phyloP scores from a whole-genome alignment of 305 asterid genomes.

The Plantago coronopus region DNA sequence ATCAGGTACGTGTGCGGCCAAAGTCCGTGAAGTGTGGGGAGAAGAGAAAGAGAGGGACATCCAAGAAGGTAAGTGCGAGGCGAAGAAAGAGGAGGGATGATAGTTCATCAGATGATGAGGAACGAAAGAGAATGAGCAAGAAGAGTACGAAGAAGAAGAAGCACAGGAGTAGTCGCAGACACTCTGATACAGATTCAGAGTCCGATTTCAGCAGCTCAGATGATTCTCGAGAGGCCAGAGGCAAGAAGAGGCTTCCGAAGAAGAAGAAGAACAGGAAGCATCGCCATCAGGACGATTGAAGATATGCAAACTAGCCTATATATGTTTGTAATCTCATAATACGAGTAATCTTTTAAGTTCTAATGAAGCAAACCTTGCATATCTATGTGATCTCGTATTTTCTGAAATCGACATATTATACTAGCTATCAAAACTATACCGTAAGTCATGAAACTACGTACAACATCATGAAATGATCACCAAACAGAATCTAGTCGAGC shows the following conservation, averaged over 20 bases:
- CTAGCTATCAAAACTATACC: no score
- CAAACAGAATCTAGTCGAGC: no score
- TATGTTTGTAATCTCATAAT: no score
- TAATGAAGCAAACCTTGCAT: no score
- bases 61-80: constrained; percentile 54
- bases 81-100: constrained; percentile 56
- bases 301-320: no score
- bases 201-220: constrained; percentile 54
- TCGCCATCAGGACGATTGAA: constrained; percentile 39
- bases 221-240: constrained; percentile 64
- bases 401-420: no score
- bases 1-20: no score
- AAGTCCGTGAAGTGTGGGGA: constrained; percentile 58
- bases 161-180: constrained; percentile 57
- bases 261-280: constrained; percentile 63
- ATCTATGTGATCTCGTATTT: no score
- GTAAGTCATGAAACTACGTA: no score
- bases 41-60: constrained; percentile 54
- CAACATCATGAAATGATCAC: no score
- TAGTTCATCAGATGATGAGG: constrained; percentile 46
- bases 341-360: no score
- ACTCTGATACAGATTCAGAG: constrained; percentile 36
- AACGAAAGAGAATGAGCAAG: constrained; percentile 36
- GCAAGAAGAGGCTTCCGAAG: constrained; percentile 57
- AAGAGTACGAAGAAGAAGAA: constrained; percentile 62